Evolutionary conservation across 1,139 yeast genomes (phyloP).

Genomic region (Diutina siamensis): DNA sequence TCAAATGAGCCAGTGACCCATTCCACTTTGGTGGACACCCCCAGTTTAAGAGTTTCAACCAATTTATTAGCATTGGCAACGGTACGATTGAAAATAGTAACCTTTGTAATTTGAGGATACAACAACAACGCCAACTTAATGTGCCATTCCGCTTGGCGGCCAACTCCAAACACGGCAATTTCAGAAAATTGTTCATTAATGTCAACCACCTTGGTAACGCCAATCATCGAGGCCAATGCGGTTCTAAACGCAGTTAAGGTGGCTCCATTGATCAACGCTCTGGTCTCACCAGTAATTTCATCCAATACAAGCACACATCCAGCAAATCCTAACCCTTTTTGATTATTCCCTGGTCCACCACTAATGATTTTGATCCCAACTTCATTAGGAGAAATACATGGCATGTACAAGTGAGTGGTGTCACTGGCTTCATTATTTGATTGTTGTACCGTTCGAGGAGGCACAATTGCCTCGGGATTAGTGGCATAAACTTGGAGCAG

Average conservation of each 20-base stretch:
- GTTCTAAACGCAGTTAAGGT: slow-evolving; percentile 59
- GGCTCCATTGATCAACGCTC: slow-evolving; percentile 47
- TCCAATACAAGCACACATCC: slow-evolving; percentile 42
- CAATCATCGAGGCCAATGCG: slow-evolving; percentile 45
- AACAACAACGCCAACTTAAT: slow-evolving; percentile 31
- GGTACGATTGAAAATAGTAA: slow-evolving; percentile 39
- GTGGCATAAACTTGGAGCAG: slow-evolving; percentile 10
- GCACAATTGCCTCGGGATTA: slow-evolving; percentile 19
- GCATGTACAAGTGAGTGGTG: slow-evolving; percentile 53
- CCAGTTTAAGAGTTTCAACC: slow-evolving; percentile 11
- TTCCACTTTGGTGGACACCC: not conserved
- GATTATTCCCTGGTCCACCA: slow-evolving; percentile 31
- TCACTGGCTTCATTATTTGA: slow-evolving; percentile 19
- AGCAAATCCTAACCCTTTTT: slow-evolving; percentile 34
- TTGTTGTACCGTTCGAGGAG: slow-evolving; percentile 22
- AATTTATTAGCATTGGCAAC: slow-evolving; percentile 28
- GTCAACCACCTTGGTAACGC: slow-evolving; percentile 22
- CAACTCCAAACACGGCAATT: slow-evolving; percentile 48
- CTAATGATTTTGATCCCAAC: slow-evolving; percentile 36
- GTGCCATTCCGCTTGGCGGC: slow-evolving; percentile 62
- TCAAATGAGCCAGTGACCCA: not conserved
- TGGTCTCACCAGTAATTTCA: slow-evolving; percentile 36
- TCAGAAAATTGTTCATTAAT: slow-evolving; percentile 7
- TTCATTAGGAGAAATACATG: slow-evolving; percentile 41
- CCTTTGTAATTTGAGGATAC: slow-evolving; percentile 24